Evolutionary conservation across 176 grass and related monocot genomes (phyloP), one percentile per base, ranked within the genome.

Genomic region (Oryza rufipogon): DNA sequence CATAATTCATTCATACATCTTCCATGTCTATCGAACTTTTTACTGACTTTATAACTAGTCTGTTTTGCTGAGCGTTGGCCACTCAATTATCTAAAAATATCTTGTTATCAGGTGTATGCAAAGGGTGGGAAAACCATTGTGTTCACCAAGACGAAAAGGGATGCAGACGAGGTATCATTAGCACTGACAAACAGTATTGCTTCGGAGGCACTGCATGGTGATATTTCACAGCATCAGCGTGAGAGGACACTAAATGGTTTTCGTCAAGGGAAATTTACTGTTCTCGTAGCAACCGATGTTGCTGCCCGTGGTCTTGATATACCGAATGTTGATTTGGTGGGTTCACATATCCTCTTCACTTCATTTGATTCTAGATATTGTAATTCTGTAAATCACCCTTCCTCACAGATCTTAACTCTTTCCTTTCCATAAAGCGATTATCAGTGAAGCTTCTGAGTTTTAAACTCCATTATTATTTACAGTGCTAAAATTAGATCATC

Each of bases 41-140:
- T 80, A 34, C 11, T 10, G 28, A n/a, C 26, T 71, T 81, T 58
- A 20, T 46, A 46, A 11, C 48, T 56, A 60, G 12, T 71, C 3
- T 3, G 20, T 73, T 86, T 79, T 54, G 9, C 42, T 66, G 28
- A 86, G 20, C 30, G 52, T 73, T 80, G 28, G 26, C 38, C 11
- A 48, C 22, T 20, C 33, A 36, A 79, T 70, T 41, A 11, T 71
- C 77, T 80, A 30, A 69, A 65, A 77, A 46, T 84, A 9, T 61
- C 70, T 76, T 76, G 28, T 87, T 80, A 32, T 15, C 80, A 99
- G 96, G 96, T 91, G 69, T 90, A 99, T 89, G 96, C 96, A 85
- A 99, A 96, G 84, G 96, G 96, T 92, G 96, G 96, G 17, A 99
- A 99, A 87, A 94, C 96, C 49, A 99, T 99, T 71, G 93, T 99